A percentile compares a stretch with the other conserved stretches of the same genome.
Evolutionary conservation across 768 basidiomycete genomes (phyloP).

Genomic region (Naganishia vaughanmartiniae): DNA sequence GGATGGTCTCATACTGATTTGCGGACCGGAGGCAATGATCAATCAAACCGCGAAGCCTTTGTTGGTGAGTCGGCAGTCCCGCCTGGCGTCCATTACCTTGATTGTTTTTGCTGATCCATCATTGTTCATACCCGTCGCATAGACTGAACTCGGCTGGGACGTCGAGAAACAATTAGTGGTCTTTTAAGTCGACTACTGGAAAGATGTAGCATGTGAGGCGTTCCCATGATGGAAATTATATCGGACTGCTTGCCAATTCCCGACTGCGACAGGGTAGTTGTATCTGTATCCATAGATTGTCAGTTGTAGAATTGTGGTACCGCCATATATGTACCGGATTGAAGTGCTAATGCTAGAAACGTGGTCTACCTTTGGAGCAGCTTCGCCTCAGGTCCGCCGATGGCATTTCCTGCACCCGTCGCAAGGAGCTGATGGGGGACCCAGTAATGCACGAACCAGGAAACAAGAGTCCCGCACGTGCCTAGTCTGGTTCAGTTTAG

Average conservation of each 20-base stretch:
- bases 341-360: too few species aligned
- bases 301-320: too few species aligned
- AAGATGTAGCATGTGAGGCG: neutral
- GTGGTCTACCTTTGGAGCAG: too few species aligned
- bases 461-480: too few species aligned
- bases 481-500: too few species aligned
- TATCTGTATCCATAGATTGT: constrained; percentile 6
- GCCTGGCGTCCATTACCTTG: too few species aligned
- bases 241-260: neutral
- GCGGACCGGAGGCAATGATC: constrained; percentile 59
- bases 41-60: constrained; percentile 40
- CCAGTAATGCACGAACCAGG: too few species aligned
- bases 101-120: neutral
- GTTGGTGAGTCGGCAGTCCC: constrained; percentile 22
- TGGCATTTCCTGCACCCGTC: too few species aligned
- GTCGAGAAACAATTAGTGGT: constrained; percentile 30
- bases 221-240: neutral
- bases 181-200: too few species aligned
- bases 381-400: too few species aligned
- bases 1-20: constrained; percentile 56
- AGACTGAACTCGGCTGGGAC: constrained; percentile 31
- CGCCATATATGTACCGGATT: too few species aligned
- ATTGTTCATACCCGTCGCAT: neutral
- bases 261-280: neutral
- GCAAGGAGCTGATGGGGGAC: too few species aligned